Conservation (phyloP, 176 grass and related monocot species). For the Bromus sterilis region DNA sequence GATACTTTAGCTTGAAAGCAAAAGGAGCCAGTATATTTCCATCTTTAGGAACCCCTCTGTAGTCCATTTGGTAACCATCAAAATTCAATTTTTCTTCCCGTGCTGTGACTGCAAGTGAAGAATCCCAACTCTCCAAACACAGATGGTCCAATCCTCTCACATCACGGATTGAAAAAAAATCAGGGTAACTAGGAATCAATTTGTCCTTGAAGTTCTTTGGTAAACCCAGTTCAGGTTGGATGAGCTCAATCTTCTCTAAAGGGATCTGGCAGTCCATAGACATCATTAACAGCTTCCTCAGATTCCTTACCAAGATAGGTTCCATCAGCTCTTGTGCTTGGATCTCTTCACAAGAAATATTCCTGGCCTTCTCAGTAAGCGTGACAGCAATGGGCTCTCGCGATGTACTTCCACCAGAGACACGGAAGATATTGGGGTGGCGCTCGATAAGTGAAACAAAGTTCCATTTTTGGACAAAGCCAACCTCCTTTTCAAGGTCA, state of each 20-base stretch:
- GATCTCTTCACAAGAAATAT: constrained; percentile 49
- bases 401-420: constrained; percentile 46
- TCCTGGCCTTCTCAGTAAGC: constrained; percentile 67
- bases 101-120: constrained; percentile 58
- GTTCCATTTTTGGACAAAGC: constrained; percentile 83
- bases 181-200: constrained; percentile 65
- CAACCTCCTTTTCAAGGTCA: constrained; percentile 83
- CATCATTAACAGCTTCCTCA: constrained; percentile 83
- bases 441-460: constrained; percentile 60
- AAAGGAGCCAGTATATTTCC: constrained; percentile 79
- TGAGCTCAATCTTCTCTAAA: constrained; percentile 78
- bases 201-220: constrained; percentile 50
- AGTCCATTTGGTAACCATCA: constrained; percentile 15
- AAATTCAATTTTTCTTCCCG: constrained; percentile 69
- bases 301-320: constrained; percentile 65
- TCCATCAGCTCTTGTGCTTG: constrained; percentile 53
- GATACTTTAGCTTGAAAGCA: constrained; percentile 75
- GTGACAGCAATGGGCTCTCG: constrained; percentile 51
- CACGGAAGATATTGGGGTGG: constrained; percentile 59
- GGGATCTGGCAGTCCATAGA: constrained; percentile 79
- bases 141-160: constrained; percentile 46
- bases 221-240: constrained; percentile 58
- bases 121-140: constrained; percentile 79
- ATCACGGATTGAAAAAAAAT: constrained; percentile 53
- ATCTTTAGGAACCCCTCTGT: constrained; percentile 71